Base-by-base conservation (phyloP, 23 red algal species). In the Pyropia yezoensis region DNA sequence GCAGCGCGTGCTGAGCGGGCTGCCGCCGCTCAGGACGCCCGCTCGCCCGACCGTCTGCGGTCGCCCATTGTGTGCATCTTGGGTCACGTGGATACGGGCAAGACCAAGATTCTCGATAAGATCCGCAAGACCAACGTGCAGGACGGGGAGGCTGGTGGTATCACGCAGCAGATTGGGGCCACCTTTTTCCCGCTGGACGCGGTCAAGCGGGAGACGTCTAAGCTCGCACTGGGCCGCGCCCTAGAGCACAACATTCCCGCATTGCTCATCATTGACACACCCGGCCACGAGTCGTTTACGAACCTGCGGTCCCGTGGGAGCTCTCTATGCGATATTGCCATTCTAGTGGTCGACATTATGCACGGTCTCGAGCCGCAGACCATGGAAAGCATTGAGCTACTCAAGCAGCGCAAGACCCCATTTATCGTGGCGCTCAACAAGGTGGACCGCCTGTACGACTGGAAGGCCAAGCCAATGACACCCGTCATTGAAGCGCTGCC, bases 81-180 rank as follows among this genome's bases (percentile, higher is more conserved):
- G 13, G 94, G 94, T 52, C 94, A 98, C 76, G 94, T 98, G 7
- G 94, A 98, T 56, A 98, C 94, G 22, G 94, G 94, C 21, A 98
- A 98, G 69, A 98, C 94, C 5, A 98, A 98, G 76, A 85, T 98
- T 27, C 66, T 98, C 13, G 94, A 98, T 81, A 77, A 80, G 65
- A 98, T 98, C 66, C 70, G 94, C 47, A 70, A 73, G 7, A 98
- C 94, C 30, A 89, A 91, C 54, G 94, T 98, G 25, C 94, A 98
- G 77, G 83, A 98, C 51, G 94, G 79, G 7, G 94, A 98, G 67
- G 94, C 94, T 27, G 94, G 94, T 52, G 94, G 94, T 11, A 98
- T 98, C 57, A 98, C 94, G 22, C 94, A 98, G 77, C 94, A 98
- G 55, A 98, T 98, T 64, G 94, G 94, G 50, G 94, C 94, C 15